A percentile compares a stretch with the other conserved stretches of the same genome.
Evolutionary conservation across 306 rosid species (phyloP).

Genomic region (Pachyrhizus erosus): DNA sequence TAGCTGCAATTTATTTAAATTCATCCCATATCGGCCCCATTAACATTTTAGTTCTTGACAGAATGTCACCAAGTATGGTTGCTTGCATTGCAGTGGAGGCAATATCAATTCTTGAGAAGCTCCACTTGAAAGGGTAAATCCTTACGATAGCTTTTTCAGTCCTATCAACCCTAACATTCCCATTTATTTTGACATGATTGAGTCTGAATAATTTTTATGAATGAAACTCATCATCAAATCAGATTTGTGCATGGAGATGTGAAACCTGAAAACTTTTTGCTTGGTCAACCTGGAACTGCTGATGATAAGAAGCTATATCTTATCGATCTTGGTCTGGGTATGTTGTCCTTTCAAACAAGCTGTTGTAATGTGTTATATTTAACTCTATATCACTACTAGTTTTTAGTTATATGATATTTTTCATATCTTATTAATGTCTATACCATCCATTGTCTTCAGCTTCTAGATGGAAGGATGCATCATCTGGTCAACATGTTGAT

Average conservation of each 20-base stretch:
- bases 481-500: constrained; percentile 86
- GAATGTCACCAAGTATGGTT: constrained; percentile 91
- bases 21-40: constrained; percentile 7
- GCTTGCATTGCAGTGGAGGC: constrained; percentile 98
- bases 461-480: constrained; percentile 86
- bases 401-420: constrained; percentile 20
- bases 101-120: constrained; percentile 95
- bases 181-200: constrained; percentile 30
- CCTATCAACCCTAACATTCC: not conserved
- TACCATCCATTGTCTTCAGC: constrained; percentile 62
- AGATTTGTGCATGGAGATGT: constrained; percentile 98
- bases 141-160: not conserved
- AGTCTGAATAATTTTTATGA: constrained; percentile 1
- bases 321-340: constrained; percentile 94
- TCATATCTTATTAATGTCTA: constrained; percentile 16
- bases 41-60: constrained; percentile 51
- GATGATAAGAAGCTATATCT: constrained; percentile 94
- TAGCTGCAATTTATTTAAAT: not conserved
- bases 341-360: constrained; percentile 35
- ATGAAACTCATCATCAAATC: constrained; percentile 31
- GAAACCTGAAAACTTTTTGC: constrained; percentile 94
- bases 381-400: not conserved
- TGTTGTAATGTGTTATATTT: constrained; percentile 15
- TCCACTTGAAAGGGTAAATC: constrained; percentile 88
- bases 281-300: constrained; percentile 88